phyloP scores from a whole-genome alignment of 2,329 filamentous ascomycete species.

The Monilinia fructigena region DNA sequence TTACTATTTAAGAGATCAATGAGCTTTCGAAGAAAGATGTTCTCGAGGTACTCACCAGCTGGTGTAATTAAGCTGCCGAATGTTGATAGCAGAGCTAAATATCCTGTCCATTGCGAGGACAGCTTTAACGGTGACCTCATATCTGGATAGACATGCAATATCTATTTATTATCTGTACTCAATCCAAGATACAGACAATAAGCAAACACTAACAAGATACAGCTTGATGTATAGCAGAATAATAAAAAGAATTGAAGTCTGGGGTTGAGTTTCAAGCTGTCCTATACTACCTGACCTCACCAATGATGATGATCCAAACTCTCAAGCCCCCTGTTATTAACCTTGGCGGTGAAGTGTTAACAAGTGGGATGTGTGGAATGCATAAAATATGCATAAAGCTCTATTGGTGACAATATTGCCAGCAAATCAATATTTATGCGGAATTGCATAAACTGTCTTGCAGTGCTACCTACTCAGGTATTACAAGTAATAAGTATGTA shows the following conservation, averaged over 20 bases:
- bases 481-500: too few relatives aligned
- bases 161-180: not conserved
- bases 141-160: constrained; percentile 20
- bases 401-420: not conserved
- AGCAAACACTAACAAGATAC: not conserved
- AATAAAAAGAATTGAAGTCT: constrained; percentile 12
- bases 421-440: not conserved
- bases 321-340: not conserved
- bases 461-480: too few relatives aligned
- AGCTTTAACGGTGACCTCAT: constrained; percentile 40
- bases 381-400: constrained; percentile 7
- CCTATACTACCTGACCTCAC: constrained; percentile 18
- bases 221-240: not conserved
- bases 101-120: constrained; percentile 64
- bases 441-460: not conserved
- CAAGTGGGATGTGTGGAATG: too few relatives aligned
- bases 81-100: constrained; percentile 58
- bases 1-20: constrained; percentile 50
- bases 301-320: not conserved
- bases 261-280: constrained; percentile 28
- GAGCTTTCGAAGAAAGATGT: not conserved
- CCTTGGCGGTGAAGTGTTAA: not conserved
- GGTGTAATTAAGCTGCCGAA: constrained; percentile 61
- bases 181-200: not conserved
- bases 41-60: constrained; percentile 53